A percentile compares a stretch with the other conserved stretches of the same genome.
Evolutionary conservation across 805 yeast species (phyloP).

Genomic region (Monosporozyma servazzii): DNA sequence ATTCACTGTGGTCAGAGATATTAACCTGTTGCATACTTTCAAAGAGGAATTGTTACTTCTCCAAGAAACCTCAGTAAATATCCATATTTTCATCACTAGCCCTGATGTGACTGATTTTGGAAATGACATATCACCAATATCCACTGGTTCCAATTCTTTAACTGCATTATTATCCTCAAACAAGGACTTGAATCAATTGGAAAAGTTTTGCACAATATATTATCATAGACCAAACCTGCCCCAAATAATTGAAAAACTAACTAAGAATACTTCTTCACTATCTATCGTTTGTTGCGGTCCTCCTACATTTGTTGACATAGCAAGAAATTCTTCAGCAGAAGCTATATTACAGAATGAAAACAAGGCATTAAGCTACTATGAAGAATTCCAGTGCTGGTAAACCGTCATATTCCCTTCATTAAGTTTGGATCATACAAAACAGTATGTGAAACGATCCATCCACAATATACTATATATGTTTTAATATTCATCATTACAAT

Average conservation of each 20-base stretch:
- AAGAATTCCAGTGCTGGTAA: constrained; percentile 71
- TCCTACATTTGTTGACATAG: constrained; percentile 45
- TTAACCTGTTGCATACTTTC: constrained; percentile 15
- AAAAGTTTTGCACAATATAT: constrained; percentile 30
- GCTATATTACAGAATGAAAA: constrained; percentile 31
- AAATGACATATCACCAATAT: neutral
- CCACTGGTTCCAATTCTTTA: constrained; percentile 1
- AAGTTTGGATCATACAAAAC: too few species aligned
- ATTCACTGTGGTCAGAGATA: constrained; percentile 11
- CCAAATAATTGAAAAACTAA: constrained; percentile 31
- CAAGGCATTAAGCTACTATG: constrained; percentile 57
- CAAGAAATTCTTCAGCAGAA: constrained; percentile 40
- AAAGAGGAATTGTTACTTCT: constrained; percentile 12
- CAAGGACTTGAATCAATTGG: neutral
- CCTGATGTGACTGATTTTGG: neutral
- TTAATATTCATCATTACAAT: too few species aligned
- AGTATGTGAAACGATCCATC: too few species aligned
- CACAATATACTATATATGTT: too few species aligned
- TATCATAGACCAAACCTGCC: constrained; percentile 41
- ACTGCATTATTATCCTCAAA: constrained; percentile 1
- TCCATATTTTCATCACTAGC: constrained; percentile 8
- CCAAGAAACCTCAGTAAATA: constrained; percentile 9
- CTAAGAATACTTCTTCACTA: constrained; percentile 34
- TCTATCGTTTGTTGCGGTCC: constrained; percentile 59
- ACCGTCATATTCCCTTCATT: neutral